Percentiles rank a stretch among this genome's conserved stretches.
Conservation (phyloP, 352 stramenopile genomes). For the Hyaloperonospora brassicae region DNA sequence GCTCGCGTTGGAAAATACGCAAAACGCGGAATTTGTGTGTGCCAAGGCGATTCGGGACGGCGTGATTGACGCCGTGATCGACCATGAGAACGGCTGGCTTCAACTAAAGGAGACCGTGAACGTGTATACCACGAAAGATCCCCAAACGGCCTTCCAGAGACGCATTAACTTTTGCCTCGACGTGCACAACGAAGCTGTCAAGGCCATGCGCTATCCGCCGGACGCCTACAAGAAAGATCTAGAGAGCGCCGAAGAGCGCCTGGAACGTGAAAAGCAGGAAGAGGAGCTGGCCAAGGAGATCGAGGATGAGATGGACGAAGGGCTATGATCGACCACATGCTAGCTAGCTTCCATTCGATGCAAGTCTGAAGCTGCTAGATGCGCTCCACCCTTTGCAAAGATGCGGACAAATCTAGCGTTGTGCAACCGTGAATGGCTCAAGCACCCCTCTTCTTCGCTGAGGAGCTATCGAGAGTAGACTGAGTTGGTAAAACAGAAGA, state of each 20-base stretch:
- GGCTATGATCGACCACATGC: slow-evolving; percentile 30
- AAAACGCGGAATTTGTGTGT: slow-evolving; percentile 95
- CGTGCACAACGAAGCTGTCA: slow-evolving; percentile 97
- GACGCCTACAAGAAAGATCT: slow-evolving; percentile 97
- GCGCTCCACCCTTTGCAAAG: slow-evolving; percentile 1
- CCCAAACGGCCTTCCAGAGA: slow-evolving; percentile 92
- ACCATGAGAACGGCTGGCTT: slow-evolving; percentile 93
- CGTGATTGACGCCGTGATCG: slow-evolving; percentile 96
- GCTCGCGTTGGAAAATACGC: slow-evolving; percentile 87
- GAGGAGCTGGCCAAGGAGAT: slow-evolving; percentile 95
- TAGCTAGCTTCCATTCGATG: not conserved
- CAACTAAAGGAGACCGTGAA: slow-evolving; percentile 84
- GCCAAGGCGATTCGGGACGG: slow-evolving; percentile 97
- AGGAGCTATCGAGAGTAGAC: no score
- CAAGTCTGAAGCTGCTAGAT: slow-evolving; percentile 2
- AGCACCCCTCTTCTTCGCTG: no score
- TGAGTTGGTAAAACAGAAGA: not conserved
- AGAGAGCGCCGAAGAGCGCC: slow-evolving; percentile 85
- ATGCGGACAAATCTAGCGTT: slow-evolving; percentile 5
- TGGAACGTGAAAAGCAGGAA: slow-evolving; percentile 89
- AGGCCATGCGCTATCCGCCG: slow-evolving; percentile 95
- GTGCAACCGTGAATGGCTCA: not conserved
- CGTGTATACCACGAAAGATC: slow-evolving; percentile 90
- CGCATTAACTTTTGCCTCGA: slow-evolving; percentile 98
- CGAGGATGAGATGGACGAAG: slow-evolving; percentile 95